These are phyloP conservation scores for Salix suchowensis DNA, from an alignment of 345 rosid genomes.

Conservation along the genomic window DNA sequence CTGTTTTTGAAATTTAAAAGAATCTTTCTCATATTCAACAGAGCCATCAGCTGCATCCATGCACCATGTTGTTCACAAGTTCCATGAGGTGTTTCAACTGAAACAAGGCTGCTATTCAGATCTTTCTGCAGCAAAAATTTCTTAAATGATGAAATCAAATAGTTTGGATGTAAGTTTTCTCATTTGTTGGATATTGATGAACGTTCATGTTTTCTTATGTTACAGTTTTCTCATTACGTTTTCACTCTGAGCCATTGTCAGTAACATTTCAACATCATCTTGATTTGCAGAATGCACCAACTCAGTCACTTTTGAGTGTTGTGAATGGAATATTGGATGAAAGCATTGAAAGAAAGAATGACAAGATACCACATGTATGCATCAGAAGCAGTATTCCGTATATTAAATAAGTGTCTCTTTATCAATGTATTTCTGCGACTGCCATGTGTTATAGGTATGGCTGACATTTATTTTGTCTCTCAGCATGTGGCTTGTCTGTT, in stretches of 20 bases:
- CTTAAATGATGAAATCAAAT: conserved; percentile 84
- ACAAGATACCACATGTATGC: conserved; percentile 85
- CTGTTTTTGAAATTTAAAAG: neutral
- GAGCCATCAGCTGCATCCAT: conserved; percentile 51
- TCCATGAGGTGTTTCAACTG: conserved; percentile 83
- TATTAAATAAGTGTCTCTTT: neutral
- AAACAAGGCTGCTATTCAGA: conserved; percentile 80
- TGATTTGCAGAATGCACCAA: conserved; percentile 77
- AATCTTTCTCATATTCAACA: conserved; percentile 17
- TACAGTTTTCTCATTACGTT: neutral
- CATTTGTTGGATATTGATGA: neutral
- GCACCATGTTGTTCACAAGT: conserved; percentile 67
- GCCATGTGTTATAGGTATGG: neutral
- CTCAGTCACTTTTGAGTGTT: conserved; percentile 81
- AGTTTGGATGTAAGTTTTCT: conserved; percentile 58
- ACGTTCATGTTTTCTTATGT: neutral
- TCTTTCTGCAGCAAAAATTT: conserved; percentile 69
- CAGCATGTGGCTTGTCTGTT: conserved; percentile 85
- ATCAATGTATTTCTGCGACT: neutral
- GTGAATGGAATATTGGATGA: conserved; percentile 89
- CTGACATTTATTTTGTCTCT: conserved; percentile 21
- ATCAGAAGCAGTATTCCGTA: neutral
- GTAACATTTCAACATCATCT: conserved; percentile 14
- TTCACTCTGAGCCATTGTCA: neutral
- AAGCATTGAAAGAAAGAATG: conserved; percentile 70